These are phyloP conservation scores for Sclerotinia minor DNA, from an alignment of 2,329 filamentous ascomycete species.

Conservation along the genomic window DNA sequence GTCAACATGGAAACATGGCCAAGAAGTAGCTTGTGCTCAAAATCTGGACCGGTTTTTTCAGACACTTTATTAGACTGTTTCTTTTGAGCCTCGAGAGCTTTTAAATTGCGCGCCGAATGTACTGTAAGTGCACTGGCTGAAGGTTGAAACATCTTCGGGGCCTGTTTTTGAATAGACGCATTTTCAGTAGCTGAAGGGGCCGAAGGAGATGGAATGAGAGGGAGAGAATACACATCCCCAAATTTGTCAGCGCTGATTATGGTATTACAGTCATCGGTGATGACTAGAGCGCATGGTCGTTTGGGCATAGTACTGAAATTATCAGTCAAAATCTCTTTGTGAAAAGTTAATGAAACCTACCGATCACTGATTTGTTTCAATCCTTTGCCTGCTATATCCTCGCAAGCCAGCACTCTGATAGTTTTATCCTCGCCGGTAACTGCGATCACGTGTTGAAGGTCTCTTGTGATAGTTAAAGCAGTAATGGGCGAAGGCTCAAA, in stretches of 20 bases:
- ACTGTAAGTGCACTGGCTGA: slow-evolving; percentile 61
- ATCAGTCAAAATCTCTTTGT: slow-evolving; percentile 22
- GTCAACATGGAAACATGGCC: slow-evolving; percentile 97
- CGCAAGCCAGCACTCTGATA: slow-evolving; percentile 76
- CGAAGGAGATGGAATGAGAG: slow-evolving; percentile 54
- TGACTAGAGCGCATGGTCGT: slow-evolving; percentile 72
- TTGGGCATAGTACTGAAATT: slow-evolving; percentile 72
- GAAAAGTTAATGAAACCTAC: slow-evolving; percentile 46
- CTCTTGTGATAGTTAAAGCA: slow-evolving; percentile 62
- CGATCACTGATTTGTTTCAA: slow-evolving; percentile 71
- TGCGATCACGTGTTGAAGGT: slow-evolving; percentile 69
- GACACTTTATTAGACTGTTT: slow-evolving; percentile 44
- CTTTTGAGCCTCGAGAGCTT: slow-evolving; percentile 60
- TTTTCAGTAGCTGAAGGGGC: slow-evolving; percentile 27
- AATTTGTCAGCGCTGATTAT: slow-evolving; percentile 93
- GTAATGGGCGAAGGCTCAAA: slow-evolving; percentile 65
- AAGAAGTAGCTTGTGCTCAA: slow-evolving; percentile 76
- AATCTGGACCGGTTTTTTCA: slow-evolving; percentile 48
- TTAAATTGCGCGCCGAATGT: slow-evolving; percentile 63
- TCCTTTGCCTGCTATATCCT: slow-evolving; percentile 49
- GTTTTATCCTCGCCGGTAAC: slow-evolving; percentile 91
- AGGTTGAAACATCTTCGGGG: slow-evolving; percentile 46
- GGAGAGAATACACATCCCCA: slow-evolving; percentile 89
- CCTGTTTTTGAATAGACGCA: slow-evolving; percentile 28
- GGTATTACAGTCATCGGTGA: slow-evolving; percentile 68